phyloP scores from a whole-genome alignment of 257 asterid genomes.

The Fraxinus americana region DNA sequence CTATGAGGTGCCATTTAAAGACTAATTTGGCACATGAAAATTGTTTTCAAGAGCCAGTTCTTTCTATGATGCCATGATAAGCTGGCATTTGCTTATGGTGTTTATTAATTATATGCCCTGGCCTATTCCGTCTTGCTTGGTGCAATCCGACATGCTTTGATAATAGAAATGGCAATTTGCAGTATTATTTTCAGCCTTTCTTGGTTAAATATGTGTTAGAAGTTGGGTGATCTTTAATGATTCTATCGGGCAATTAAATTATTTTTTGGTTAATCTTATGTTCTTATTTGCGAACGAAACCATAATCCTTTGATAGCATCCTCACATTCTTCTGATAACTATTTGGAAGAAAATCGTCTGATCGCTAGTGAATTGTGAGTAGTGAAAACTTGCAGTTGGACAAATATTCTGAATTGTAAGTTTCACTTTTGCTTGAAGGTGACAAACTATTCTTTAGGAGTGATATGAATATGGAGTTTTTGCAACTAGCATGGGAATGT shows the following conservation, averaged over 20 bases:
- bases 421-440: not conserved
- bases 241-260: slow-evolving; percentile 25
- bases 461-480: not conserved
- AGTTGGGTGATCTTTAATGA: slow-evolving; percentile 16
- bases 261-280: slow-evolving; percentile 17
- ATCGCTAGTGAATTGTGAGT: not conserved
- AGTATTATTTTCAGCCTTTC: slow-evolving; percentile 2
- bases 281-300: slow-evolving; percentile 4
- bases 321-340: not conserved
- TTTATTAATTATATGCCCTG: slow-evolving; percentile 20
- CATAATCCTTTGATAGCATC: not conserved
- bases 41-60: not conserved
- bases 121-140: slow-evolving; percentile 23
- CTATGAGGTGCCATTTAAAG: not conserved
- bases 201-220: slow-evolving; percentile 18
- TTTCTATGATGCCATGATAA: not conserved
- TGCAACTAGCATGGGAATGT: not conserved
- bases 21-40: not conserved
- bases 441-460: not conserved
- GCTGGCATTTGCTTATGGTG: slow-evolving; percentile 23
- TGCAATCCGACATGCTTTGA: slow-evolving; percentile 12
- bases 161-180: slow-evolving; percentile 18
- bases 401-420: slow-evolving; percentile 1
- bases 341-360: not conserved
- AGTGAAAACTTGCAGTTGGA: not conserved